Base-by-base conservation (phyloP, 768 basidiomycete genomes). In the Cystobasidium tubakii region DNA sequence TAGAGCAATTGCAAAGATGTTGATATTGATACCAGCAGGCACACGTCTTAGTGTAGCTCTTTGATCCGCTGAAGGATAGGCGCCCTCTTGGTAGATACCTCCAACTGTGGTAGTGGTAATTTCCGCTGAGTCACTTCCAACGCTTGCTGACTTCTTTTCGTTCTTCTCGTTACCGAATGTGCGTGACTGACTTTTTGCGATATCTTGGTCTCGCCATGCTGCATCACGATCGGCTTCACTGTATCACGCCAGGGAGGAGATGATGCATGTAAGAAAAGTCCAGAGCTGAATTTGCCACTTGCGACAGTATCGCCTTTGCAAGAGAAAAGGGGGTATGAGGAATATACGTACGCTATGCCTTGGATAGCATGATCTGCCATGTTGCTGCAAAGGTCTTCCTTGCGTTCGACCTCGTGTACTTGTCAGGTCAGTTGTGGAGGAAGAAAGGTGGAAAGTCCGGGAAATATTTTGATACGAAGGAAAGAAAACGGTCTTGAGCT, bases 211-310 rank as follows among this genome's bases (percentile, higher is more conserved):
- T 27, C 19, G 39, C 36, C 44, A 65, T 27, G 63, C 36, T 15
- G 23, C 63, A 27, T 65, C 63, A 29, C 66, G 66, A 54, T 42
- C 66, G 66, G 66, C 66, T 31, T 69, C 66, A 43, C 66, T 69
- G 64, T 9, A 39, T 23, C 25, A n/a, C 17, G 57, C 25, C 29
- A 23, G 57, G 15, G 57, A 31, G n/a, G 15, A 31, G 15, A 19
- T 39, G 23, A 23, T 62, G 31, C 57, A 33, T 62, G 25, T 3
- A 55, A 55, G 54, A 55, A 25, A 55, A 39, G 15, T 15, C 7
- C 39, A 39, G 39, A 4, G 46, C 21, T 21, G 15, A 19, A n/a
- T 50, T 50, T 50, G 46, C 46, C 46, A 50, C 46, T 50, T 50
- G 46, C 46, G 46, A 9, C 46, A 50, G 21, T 50, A 39, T 39